Conservation (phyloP, 345 rosid species). For the Reutealis trisperma region DNA sequence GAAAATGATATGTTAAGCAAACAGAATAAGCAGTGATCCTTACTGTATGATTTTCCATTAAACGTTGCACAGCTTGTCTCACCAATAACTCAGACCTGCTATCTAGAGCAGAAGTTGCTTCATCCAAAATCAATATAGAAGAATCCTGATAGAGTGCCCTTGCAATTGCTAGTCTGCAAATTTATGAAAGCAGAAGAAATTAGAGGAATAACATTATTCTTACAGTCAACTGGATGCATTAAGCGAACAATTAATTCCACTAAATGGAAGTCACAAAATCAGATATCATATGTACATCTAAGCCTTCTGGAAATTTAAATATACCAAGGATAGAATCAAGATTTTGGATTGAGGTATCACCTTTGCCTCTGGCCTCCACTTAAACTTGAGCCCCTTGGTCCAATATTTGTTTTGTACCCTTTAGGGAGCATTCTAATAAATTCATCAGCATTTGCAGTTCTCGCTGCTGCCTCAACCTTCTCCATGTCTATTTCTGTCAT, state of each 20-base stretch:
- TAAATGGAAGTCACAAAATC: not conserved
- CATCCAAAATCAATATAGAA: conserved; percentile 84
- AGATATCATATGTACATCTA: not conserved
- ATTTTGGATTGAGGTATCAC: conserved; percentile 35
- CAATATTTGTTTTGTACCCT: conserved; percentile 71
- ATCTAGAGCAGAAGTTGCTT: conserved; percentile 97
- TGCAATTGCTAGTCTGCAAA: conserved; percentile 84
- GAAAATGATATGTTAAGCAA: not conserved
- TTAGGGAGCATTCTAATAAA: conserved; percentile 76
- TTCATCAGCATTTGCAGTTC: conserved; percentile 83
- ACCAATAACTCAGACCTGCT: conserved; percentile 83
- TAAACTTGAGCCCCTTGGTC: conserved; percentile 85
- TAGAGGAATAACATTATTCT: not conserved
- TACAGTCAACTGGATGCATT: not conserved
- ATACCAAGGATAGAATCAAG: not conserved
- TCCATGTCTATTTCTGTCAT: conserved; percentile 65
- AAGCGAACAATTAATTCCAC: not conserved
- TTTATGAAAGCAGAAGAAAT: not conserved
- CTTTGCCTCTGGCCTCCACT: conserved; percentile 98
- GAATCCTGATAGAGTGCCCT: conserved; percentile 87
- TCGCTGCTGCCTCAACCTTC: conserved; percentile 72
- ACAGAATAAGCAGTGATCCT: conserved; percentile 20
- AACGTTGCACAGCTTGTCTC: conserved; percentile 76
- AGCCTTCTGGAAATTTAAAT: not conserved
- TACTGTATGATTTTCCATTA: conserved; percentile 85